These are phyloP conservation scores for Candida maesae DNA, from an alignment of 805 yeast species.

Conservation along the genomic window DNA sequence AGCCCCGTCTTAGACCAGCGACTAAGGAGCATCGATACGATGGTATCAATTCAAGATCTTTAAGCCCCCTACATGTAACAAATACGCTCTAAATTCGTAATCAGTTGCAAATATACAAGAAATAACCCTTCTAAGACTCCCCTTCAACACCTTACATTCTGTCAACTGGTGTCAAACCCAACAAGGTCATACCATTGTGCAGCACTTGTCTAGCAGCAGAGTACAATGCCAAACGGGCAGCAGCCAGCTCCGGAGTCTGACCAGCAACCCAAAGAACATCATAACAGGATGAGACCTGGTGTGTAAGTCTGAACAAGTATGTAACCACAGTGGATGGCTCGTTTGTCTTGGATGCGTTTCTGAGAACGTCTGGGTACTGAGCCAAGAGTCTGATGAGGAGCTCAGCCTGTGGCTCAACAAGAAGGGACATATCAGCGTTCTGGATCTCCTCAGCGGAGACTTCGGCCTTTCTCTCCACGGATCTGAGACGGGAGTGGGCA, in stretches of 20 bases:
- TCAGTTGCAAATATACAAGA: constrained; percentile 1
- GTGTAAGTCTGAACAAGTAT: constrained; percentile 86
- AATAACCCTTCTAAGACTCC: too few relatives aligned
- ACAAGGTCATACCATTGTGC: constrained; percentile 80
- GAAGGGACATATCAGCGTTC: constrained; percentile 54
- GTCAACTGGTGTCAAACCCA: constrained; percentile 97
- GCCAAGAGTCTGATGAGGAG: constrained; percentile 73
- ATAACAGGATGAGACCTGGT: constrained; percentile 93
- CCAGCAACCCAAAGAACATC: constrained; percentile 97
- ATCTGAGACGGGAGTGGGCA: constrained; percentile 95
- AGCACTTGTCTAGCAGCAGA: constrained; percentile 86
- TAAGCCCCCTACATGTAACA: too few relatives aligned
- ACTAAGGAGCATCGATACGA: too few relatives aligned
- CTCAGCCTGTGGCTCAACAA: constrained; percentile 68
- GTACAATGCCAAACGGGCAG: constrained; percentile 90
- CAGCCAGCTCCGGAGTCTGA: constrained; percentile 80
- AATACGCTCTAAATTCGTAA: too few relatives aligned
- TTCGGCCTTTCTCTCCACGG: constrained; percentile 83
- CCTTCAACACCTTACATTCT: constrained; percentile 59
- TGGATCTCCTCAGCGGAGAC: constrained; percentile 41
- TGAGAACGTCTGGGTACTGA: constrained; percentile 87
- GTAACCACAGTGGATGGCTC: constrained; percentile 96
- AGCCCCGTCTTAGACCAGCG: too few relatives aligned
- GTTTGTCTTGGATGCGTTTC: constrained; percentile 74
- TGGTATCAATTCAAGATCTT: too few relatives aligned